Evolutionary conservation across 306 rosid genomes (phyloP), one percentile per base, ranked within the genome.

Genomic region (Dalbergia oliveri): DNA sequence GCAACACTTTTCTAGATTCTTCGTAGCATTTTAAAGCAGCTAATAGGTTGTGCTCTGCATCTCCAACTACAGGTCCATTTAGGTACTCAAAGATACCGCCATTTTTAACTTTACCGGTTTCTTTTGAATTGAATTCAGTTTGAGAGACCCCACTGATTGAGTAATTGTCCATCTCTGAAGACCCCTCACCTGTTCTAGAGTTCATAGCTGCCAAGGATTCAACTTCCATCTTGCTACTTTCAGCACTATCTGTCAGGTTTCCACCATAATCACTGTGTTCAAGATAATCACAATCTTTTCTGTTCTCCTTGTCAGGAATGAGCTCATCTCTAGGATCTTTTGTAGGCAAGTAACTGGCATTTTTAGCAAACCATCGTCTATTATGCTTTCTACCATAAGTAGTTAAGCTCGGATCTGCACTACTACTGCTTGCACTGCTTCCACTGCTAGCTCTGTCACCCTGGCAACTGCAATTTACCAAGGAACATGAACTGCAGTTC

Each of bases 381-480:
- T 78, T 76, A 39, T 87, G 88, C 79, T 93, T 94, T 84, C 97
- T 88, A 66, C 91, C 79, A 77, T 85, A 86, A 82, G 84, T 70
- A 72, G 60, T 51, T 6, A 80, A 60, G 58, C 68, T 78, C 67
- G 62, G 66, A 75, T 81, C 88, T 73, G 87, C 83, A 72, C 83
- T 58, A 76, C 97, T 91, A 80, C 97, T 91, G 79, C 99, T 88
- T 72, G 99, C 99, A 84, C 92, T 94, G 86, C 93, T 92, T 66
- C 99, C 99, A 86, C 99, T 94, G 86, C 89, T 94, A 76, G 93
- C 99, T 86, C 99, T 88, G 85, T 94, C 99, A 66, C 97, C 85
- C 85, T 90, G 95, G 88, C 99, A 94, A 82, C 99, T 94, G 88
- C 99, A 94, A 82, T 94, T 94, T 84, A 90, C 93, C 84, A 94